Conservation (phyloP, 345 rosid species). For the Heritiera fomes region DNA sequence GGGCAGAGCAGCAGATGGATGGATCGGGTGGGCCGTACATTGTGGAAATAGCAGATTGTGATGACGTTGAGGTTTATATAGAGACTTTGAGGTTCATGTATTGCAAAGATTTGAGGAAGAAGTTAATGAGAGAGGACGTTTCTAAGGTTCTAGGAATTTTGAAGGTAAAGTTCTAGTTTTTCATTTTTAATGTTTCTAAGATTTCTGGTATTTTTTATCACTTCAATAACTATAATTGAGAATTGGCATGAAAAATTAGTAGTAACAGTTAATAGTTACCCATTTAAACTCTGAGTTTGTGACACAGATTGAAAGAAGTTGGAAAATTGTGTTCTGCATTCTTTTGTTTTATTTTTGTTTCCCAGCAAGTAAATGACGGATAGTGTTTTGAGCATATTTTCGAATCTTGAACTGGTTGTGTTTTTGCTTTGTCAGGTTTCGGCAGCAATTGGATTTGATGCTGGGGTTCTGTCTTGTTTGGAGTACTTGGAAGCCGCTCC, state of each 20-base stretch:
- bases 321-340: background rate
- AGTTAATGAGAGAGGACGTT: slow-evolving; percentile 87
- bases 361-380: background rate
- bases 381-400: background rate
- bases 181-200: too few species aligned
- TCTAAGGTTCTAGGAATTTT: slow-evolving; percentile 84
- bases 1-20: slow-evolving; percentile 67
- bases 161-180: slow-evolving; percentile 51
- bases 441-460: slow-evolving; percentile 93
- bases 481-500: slow-evolving; percentile 99
- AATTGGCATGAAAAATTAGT: background rate
- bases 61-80: slow-evolving; percentile 91
- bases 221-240: background rate
- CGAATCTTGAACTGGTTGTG: slow-evolving; percentile 14
- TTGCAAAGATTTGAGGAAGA: slow-evolving; percentile 86
- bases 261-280: background rate
- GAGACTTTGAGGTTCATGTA: slow-evolving; percentile 95
- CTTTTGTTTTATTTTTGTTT: background rate
- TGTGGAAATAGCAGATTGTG: slow-evolving; percentile 98
- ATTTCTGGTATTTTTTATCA: background rate
- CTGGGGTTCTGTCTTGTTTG: slow-evolving; percentile 90
- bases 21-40: slow-evolving; percentile 49
- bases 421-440: slow-evolving; percentile 62
- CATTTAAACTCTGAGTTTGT: background rate
- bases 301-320: background rate